Percentiles rank a stretch among this genome's conserved stretches.
phyloP scores from a whole-genome alignment of 768 basidiomycete genomes.

The Tylopilus felleus region DNA sequence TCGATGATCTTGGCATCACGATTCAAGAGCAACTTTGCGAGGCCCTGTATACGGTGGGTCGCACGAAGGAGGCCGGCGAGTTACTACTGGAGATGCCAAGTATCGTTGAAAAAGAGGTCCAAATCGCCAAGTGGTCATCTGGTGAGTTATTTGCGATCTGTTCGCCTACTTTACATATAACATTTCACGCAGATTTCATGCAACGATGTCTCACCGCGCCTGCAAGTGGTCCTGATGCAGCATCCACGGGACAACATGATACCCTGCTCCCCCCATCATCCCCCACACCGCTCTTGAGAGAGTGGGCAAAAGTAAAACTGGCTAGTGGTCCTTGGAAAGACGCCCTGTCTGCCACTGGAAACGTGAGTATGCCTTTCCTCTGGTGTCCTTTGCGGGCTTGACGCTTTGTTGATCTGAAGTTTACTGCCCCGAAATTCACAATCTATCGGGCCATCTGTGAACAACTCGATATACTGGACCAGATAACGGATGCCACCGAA shows the following conservation, averaged over 20 bases:
- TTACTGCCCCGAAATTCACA: background rate
- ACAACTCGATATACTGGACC: background rate
- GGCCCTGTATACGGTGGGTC: background rate
- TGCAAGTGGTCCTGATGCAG: background rate
- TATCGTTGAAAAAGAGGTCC: background rate
- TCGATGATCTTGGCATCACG: background rate
- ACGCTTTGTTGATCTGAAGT: background rate
- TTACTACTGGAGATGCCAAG: background rate
- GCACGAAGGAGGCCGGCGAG: background rate
- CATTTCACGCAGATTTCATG: background rate
- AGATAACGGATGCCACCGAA: background rate
- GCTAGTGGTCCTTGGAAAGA: constrained; percentile 1
- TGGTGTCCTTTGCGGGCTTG: background rate
- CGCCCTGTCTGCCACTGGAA: background rate
- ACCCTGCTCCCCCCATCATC: background rate
- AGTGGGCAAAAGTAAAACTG: constrained; percentile 6
- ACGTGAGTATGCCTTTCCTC: background rate
- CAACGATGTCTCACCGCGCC: background rate
- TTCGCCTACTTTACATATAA: background rate
- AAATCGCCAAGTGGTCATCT: background rate
- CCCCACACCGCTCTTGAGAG: background rate
- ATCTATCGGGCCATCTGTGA: constrained; percentile 8
- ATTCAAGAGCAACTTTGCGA: constrained; percentile 3
- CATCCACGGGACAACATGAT: background rate
- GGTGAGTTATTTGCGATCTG: background rate